phyloP scores from a whole-genome alignment of 495 filamentous ascomycete species.

The Beverwykella pulmonaria region DNA sequence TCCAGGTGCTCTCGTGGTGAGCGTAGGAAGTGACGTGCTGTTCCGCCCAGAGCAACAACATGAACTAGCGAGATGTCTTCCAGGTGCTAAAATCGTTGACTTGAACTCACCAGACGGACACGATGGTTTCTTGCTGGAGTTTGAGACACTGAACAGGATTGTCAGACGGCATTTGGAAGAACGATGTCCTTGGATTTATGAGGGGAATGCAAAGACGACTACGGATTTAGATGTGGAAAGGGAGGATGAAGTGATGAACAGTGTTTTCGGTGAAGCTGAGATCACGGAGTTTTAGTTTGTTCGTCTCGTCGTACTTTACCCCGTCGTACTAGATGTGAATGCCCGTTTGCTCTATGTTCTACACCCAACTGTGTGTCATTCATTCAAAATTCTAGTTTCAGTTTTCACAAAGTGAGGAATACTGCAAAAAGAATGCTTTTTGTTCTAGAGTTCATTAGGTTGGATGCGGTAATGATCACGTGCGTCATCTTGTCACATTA shows the following conservation, averaged over 20 bases:
- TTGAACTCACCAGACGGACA: slow-evolving; percentile 44
- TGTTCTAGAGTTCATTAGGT: no score
- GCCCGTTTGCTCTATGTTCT: no score
- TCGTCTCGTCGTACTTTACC: background rate
- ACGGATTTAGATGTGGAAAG: no score
- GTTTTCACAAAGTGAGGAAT: no score
- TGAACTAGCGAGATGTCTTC: slow-evolving; percentile 39
- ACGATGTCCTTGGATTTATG: slow-evolving; percentile 41
- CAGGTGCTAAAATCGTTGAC: slow-evolving; percentile 41
- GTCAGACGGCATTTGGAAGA: slow-evolving; percentile 39
- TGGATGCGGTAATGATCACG: no score
- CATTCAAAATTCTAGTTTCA: no score
- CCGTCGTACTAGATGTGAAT: background rate
- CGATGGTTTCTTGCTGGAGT: slow-evolving; percentile 48
- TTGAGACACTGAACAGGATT: slow-evolving; percentile 36
- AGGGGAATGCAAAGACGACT: background rate
- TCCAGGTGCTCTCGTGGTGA: slow-evolving; percentile 42
- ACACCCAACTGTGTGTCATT: no score
- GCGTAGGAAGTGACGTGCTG: slow-evolving; percentile 46
- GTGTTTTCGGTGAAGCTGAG: background rate
- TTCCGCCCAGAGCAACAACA: slow-evolving; percentile 45
- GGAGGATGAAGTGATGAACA: background rate
- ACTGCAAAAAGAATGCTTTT: no score
- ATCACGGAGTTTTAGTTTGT: background rate
- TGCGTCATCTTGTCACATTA: no score